These are phyloP conservation scores for Laetiporus sulphureus DNA, from an alignment of 1,284 basidiomycete genomes.

Conservation along the genomic window DNA sequence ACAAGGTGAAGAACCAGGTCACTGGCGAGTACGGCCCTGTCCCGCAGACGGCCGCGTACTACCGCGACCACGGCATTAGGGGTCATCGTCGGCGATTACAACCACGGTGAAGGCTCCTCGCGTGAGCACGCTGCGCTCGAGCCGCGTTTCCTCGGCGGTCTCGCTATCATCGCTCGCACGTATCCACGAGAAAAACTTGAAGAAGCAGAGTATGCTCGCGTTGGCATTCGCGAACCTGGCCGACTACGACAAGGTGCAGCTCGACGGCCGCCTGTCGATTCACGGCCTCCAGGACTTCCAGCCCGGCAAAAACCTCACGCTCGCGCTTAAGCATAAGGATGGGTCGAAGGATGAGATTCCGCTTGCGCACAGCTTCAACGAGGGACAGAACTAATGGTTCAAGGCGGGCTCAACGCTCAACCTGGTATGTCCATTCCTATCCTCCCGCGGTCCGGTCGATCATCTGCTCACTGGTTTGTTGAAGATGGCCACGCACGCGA, in stretches of 20 bases:
- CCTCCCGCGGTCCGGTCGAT: neutral
- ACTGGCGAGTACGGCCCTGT: slow-evolving; percentile 87
- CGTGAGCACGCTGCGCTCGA: slow-evolving; percentile 98
- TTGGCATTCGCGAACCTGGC: slow-evolving; percentile 83
- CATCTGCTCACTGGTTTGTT: slow-evolving; percentile 3
- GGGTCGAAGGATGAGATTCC: slow-evolving; percentile 67
- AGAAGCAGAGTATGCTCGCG: slow-evolving; percentile 96
- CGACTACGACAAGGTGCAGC: slow-evolving; percentile 87
- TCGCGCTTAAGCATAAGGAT: slow-evolving; percentile 77
- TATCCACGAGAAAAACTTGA: slow-evolving; percentile 98
- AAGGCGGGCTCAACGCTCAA: slow-evolving; percentile 88
- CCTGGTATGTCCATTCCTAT: slow-evolving; percentile 42
- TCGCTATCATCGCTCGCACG: slow-evolving; percentile 96
- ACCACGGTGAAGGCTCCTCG: slow-evolving; percentile 98
- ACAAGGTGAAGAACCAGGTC: slow-evolving; percentile 89
- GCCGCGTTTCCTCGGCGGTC: slow-evolving; percentile 93
- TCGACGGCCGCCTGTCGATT: slow-evolving; percentile 81
- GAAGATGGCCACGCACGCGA: slow-evolving; percentile 51
- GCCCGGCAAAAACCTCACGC: slow-evolving; percentile 83
- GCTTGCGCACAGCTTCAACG: slow-evolving; percentile 79
- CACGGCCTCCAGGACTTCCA: slow-evolving; percentile 78
- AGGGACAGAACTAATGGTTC: slow-evolving; percentile 93
- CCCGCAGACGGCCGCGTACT: slow-evolving; percentile 79
- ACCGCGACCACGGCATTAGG: slow-evolving; percentile 89
- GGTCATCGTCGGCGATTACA: slow-evolving; percentile 93